phyloP scores from a whole-genome alignment of 129 eudicot species.

The Lactuca saligna region DNA sequence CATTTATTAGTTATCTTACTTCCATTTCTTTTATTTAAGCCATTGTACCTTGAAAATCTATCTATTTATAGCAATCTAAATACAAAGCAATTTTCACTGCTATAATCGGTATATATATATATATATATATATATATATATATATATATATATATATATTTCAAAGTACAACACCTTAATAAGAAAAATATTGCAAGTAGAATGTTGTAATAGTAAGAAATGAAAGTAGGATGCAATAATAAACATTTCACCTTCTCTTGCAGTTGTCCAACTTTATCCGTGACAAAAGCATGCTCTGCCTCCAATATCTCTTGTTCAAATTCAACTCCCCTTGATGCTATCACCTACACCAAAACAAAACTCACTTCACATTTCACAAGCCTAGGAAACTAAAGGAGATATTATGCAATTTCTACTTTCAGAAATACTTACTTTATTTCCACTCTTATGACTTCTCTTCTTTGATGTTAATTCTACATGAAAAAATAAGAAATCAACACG shows the following conservation, averaged over 20 bases:
- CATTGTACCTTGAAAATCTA: no score
- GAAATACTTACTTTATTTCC: slow-evolving; percentile 51
- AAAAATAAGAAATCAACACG: not conserved
- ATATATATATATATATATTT: no score
- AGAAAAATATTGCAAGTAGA: not conserved
- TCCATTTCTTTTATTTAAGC: no score
- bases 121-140: no score
- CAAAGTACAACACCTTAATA: not conserved
- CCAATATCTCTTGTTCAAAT: slow-evolving; percentile 70
- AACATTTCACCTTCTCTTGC: slow-evolving; percentile 56
- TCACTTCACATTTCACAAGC: slow-evolving; percentile 15
- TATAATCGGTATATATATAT: no score
- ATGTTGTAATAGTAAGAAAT: not conserved
- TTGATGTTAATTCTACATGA: slow-evolving; percentile 60
- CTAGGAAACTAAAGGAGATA: slow-evolving; percentile 6
- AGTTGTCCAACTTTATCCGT: slow-evolving; percentile 72
- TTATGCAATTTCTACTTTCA: slow-evolving; percentile 18
- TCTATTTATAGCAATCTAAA: no score
- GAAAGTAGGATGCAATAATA: not conserved
- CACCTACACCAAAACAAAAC: slow-evolving; percentile 36
- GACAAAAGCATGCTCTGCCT: slow-evolving; percentile 66
- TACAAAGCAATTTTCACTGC: no score
- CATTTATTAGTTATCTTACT: no score
- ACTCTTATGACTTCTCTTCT: slow-evolving; percentile 38
- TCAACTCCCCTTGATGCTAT: slow-evolving; percentile 65